A percentile compares a stretch with the other conserved stretches of the same genome.
These are phyloP conservation scores for Penicillium paradoxum DNA, from an alignment of 495 filamentous ascomycete species.

Conservation along the genomic window DNA sequence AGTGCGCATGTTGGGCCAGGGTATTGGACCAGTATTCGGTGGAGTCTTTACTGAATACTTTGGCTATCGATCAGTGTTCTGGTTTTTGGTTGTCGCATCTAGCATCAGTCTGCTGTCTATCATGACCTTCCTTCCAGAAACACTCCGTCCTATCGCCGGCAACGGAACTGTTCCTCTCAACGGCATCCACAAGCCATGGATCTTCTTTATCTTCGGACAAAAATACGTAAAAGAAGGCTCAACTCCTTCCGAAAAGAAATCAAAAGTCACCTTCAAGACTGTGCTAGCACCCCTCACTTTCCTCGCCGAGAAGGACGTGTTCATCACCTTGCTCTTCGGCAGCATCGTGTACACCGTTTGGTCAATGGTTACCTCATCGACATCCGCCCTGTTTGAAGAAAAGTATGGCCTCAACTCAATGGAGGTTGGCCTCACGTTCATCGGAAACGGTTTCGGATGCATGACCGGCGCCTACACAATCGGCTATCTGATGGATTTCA, in stretches of 20 bases:
- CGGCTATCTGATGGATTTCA: slow-evolving; percentile 39
- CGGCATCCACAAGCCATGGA: slow-evolving; percentile 36
- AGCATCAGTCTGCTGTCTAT: slow-evolving; percentile 47
- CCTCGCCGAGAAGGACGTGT: slow-evolving; percentile 41
- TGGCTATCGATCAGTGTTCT: slow-evolving; percentile 68
- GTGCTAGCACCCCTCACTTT: slow-evolving; percentile 36
- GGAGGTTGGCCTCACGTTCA: slow-evolving; percentile 39
- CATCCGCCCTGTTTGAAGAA: slow-evolving; percentile 34
- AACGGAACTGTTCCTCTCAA: slow-evolving; percentile 51
- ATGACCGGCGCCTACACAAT: slow-evolving; percentile 34
- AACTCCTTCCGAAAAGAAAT: slow-evolving; percentile 14
- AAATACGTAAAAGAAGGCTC: slow-evolving; percentile 17
- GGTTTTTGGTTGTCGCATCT: slow-evolving; percentile 60
- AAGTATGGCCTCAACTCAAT: slow-evolving; percentile 30
- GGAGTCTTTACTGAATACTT: slow-evolving; percentile 59
- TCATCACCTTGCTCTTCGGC: slow-evolving; percentile 42
- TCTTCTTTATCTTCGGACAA: slow-evolving; percentile 33
- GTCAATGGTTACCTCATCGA: slow-evolving; percentile 50
- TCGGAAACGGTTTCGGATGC: slow-evolving; percentile 40
- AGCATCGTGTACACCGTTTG: slow-evolving; percentile 47
- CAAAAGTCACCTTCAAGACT: slow-evolving; percentile 32
- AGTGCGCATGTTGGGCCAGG: slow-evolving; percentile 48
- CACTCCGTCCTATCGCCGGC: slow-evolving; percentile 65
- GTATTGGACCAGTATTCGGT: slow-evolving; percentile 61
- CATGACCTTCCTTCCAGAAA: slow-evolving; percentile 61